Percentiles rank a stretch among this genome's conserved stretches.
Evolutionary conservation across 2,329 filamentous ascomycete genomes (phyloP).

Genomic region (Penicillium sp.): DNA sequence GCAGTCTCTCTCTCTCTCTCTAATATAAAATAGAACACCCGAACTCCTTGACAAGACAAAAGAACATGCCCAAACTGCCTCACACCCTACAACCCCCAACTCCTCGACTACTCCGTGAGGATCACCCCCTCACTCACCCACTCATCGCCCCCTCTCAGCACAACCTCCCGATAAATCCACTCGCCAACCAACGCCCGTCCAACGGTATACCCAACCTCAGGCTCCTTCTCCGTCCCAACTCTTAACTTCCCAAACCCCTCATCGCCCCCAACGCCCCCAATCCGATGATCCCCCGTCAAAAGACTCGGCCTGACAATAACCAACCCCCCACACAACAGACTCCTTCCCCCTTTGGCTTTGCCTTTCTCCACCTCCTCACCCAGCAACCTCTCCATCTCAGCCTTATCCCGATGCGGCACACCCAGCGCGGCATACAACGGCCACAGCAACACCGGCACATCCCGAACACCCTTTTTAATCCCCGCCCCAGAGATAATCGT

Average conservation of each 20-base stretch:
- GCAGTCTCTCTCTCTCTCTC: too few relatives aligned
- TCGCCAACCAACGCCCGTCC: slow-evolving; percentile 34
- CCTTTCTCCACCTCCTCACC: slow-evolving; percentile 16
- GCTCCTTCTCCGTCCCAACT: slow-evolving; percentile 31
- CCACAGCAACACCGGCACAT: slow-evolving; percentile 34
- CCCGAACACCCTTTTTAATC: slow-evolving; percentile 26
- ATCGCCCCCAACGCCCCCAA: slow-evolving; percentile 18
- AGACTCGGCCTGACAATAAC: slow-evolving; percentile 38
- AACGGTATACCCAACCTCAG: slow-evolving; percentile 38
- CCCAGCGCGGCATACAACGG: slow-evolving; percentile 36
- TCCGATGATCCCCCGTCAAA: slow-evolving; percentile 33
- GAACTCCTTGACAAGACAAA: neutral
- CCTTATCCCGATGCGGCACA: slow-evolving; percentile 40
- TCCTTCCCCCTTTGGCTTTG: neutral
- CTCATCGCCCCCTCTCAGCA: slow-evolving; percentile 16
- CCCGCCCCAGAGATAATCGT: slow-evolving; percentile 38
- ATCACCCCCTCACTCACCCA: slow-evolving; percentile 27
- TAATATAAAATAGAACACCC: neutral
- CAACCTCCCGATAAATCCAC: slow-evolving; percentile 37
- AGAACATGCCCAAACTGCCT: neutral
- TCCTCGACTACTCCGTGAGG: slow-evolving; percentile 15
- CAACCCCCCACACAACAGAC: slow-evolving; percentile 17
- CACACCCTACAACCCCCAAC: neutral
- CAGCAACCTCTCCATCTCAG: slow-evolving; percentile 35
- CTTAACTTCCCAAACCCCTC: slow-evolving; percentile 23